These are phyloP conservation scores for Calamus simplicifolius DNA, from an alignment of 176 grass and related monocot species.

Conservation along the genomic window DNA sequence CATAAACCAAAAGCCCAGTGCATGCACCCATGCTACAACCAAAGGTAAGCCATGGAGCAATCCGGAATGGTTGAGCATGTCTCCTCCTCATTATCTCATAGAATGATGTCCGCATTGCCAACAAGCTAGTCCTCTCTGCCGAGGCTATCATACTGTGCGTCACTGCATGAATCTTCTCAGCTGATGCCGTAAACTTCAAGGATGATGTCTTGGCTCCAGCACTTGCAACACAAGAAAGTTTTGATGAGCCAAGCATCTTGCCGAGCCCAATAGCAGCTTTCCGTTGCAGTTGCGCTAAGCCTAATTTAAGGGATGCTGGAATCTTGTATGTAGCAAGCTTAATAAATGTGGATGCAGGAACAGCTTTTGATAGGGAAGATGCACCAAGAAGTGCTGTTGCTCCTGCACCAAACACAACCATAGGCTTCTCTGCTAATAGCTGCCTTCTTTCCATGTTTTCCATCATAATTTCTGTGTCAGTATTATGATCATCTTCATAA, in stretches of 20 bases:
- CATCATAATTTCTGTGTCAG: slow-evolving; percentile 19
- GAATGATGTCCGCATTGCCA: slow-evolving; percentile 83
- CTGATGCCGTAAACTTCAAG: slow-evolving; percentile 54
- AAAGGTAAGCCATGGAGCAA: slow-evolving; percentile 76
- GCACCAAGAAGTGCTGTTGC: slow-evolving; percentile 64
- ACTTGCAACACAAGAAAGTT: slow-evolving; percentile 36
- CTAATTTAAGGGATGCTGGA: slow-evolving; percentile 48
- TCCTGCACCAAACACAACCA: slow-evolving; percentile 78
- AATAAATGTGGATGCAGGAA: slow-evolving; percentile 64
- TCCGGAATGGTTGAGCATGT: slow-evolving; percentile 34
- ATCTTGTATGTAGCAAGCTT: slow-evolving; percentile 70
- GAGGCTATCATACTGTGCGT: slow-evolving; percentile 66
- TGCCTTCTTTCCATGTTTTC: slow-evolving; percentile 36
- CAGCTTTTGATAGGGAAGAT: slow-evolving; percentile 70
- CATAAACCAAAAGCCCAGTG: slow-evolving; percentile 43
- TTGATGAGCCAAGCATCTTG: slow-evolving; percentile 27
- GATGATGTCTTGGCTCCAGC: slow-evolving; percentile 44
- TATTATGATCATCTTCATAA: slow-evolving; percentile 20
- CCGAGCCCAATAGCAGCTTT: slow-evolving; percentile 44
- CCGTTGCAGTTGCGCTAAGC: slow-evolving; percentile 55
- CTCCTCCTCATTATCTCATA: slow-evolving; percentile 96
- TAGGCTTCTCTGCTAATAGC: slow-evolving; percentile 63
- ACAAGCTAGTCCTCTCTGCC: slow-evolving; percentile 55
- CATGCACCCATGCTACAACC: slow-evolving; percentile 62
- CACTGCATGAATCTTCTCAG: slow-evolving; percentile 73